phyloP scores from a whole-genome alignment of 257 asterid species.

The Verbena officinalis region DNA sequence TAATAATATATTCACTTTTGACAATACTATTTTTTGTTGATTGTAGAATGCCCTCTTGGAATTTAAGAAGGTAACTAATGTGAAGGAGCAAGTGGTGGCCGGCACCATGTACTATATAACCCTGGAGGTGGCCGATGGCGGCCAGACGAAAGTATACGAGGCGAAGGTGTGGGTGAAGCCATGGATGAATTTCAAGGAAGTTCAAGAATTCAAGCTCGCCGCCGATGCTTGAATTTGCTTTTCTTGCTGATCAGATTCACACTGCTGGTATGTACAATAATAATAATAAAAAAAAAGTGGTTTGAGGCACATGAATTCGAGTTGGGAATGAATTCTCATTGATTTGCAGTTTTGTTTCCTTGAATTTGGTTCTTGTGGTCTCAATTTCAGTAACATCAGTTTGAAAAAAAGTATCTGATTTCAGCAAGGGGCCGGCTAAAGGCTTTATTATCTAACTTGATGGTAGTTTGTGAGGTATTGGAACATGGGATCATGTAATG shows the following conservation, averaged over 20 bases:
- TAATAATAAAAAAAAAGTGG: constrained; percentile 2
- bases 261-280: neutral
- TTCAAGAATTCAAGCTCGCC: constrained; percentile 72
- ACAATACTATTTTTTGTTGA: neutral
- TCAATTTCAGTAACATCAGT: constrained; percentile 27
- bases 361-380: constrained; percentile 14
- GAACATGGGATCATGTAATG: no score
- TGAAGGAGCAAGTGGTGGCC: constrained; percentile 76
- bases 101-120: constrained; percentile 80
- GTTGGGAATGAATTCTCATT: constrained; percentile 2
- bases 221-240: constrained; percentile 48
- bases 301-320: constrained; percentile 20
- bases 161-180: constrained; percentile 95
- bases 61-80: constrained; percentile 71
- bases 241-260: constrained; percentile 16
- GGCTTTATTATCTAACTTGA: neutral
- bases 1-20: neutral
- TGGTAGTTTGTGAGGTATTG: neutral
- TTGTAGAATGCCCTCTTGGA: constrained; percentile 65
- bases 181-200: constrained; percentile 83
- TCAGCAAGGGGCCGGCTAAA: neutral
- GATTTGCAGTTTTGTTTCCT: constrained; percentile 2
- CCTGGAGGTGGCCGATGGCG: constrained; percentile 72
- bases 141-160: constrained; percentile 66
- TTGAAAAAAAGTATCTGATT: constrained; percentile 9